Conservation (phyloP, 1,139 yeast genomes). For the Zygosaccharomyces pseudobailii region DNA sequence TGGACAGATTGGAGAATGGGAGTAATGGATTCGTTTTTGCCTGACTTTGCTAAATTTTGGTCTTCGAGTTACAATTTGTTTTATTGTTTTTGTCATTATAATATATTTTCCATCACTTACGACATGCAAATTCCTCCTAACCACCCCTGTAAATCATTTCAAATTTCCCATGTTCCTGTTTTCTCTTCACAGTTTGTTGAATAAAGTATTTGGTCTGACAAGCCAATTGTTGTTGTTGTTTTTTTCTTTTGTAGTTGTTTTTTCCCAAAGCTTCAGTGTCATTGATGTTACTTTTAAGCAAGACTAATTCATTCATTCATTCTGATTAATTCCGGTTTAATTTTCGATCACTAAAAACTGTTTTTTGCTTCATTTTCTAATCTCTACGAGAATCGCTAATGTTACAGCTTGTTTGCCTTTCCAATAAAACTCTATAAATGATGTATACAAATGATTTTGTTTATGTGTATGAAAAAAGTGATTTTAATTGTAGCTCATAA, state of each 20-base stretch:
- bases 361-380: not conserved
- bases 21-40: constrained; percentile 27
- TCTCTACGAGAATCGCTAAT: not conserved
- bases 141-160: constrained; percentile 1
- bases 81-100: constrained; percentile 1
- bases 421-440: not conserved
- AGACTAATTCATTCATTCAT: not conserved
- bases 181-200: not conserved
- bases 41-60: constrained; percentile 9
- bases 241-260: not conserved
- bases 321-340: not conserved
- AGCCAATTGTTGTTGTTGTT: not conserved
- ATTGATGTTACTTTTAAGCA: not conserved
- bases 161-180: not conserved
- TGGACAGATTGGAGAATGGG: constrained; percentile 27
- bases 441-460: not conserved
- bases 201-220: not conserved
- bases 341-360: not conserved
- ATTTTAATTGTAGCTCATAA: too few species aligned
- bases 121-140: not conserved
- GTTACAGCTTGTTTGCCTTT: not conserved
- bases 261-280: not conserved
- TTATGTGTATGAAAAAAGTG: too few species aligned
- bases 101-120: constrained; percentile 1
- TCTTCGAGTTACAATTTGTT: constrained; percentile 8